Evolutionary conservation across 306 rosid species (phyloP), one percentile per base, ranked within the genome.

Genomic region (Prunus padus): DNA sequence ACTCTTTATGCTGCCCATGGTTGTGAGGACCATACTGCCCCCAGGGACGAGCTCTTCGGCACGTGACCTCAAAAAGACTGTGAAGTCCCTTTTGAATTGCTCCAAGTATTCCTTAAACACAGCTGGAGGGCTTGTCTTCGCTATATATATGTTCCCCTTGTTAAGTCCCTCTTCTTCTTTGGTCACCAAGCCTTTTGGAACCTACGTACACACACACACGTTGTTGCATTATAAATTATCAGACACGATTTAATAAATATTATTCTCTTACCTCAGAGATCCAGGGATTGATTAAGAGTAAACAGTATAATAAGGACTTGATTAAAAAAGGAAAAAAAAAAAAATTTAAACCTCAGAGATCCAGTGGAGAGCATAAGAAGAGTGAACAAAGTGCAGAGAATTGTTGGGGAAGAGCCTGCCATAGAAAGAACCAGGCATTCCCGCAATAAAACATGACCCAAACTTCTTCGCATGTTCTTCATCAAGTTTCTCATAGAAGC

Each of bases 341-440:
- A n/a, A n/a, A n/a, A n/a, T n/a, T n/a, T 9, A 1, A 16, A 60
- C 92, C 82, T 84, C 55, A 0, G 92, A 90, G 2, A 83, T 81
- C 92, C 89, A 88, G 12, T 72, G 85, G 0, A 84, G 28, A 55
- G 82, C 49, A 22, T 76, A 83, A 2, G 82, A 77, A 0, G 89
- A 88, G 67, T 90, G 86, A 25, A 84, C 65, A 30, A 88, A 71
- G 40, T 86, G 77, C 0, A 86, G 61, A 47, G 75, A 83, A 6
- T 64, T 47, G 8, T 33, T 19, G 0, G 92, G 90, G 11, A 90
- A 90, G 5, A 89, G 86, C 64, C 90, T 84, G 0, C 81, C 87
- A 14, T 88, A 77, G 62, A 90, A 90, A 16, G 57, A 81, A 3
- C 87, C 96, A 0, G 89, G 96, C n/a, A 78, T 54, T 52, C 79